These are phyloP conservation scores for Monascus purpureus DNA, from an alignment of 495 filamentous ascomycete species.

Conservation along the genomic window DNA sequence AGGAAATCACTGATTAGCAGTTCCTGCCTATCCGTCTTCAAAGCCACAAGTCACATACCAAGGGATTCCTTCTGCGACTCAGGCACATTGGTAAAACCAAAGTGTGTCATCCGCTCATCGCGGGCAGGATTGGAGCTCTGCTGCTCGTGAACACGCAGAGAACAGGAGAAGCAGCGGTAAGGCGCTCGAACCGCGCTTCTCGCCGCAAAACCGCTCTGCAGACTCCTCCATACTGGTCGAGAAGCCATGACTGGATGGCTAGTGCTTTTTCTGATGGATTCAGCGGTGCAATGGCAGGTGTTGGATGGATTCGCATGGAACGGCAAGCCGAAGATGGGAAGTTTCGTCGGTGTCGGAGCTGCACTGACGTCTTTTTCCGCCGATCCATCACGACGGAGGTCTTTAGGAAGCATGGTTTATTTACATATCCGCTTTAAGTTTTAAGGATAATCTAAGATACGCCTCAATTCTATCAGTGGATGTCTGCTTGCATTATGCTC, in stretches of 20 bases:
- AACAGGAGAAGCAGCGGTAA: conserved; percentile 43
- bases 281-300: not conserved
- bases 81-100: conserved; percentile 81
- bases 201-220: conserved; percentile 19
- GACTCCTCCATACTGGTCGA: conserved; percentile 22
- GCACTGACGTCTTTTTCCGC: too few relatives aligned
- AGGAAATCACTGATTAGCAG: not conserved
- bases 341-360: too few relatives aligned
- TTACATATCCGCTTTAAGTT: too few relatives aligned
- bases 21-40: not conserved
- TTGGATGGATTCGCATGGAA: too few relatives aligned
- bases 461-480: too few relatives aligned
- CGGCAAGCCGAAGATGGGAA: conserved; percentile 5
- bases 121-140: conserved; percentile 17
- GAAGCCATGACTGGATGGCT: conserved; percentile 17
- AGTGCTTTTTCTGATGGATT: too few relatives aligned
- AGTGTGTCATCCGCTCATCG: conserved; percentile 65
- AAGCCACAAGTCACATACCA: conserved; percentile 29
- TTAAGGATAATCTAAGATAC: too few relatives aligned
- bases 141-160: conserved; percentile 29
- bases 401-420: too few relatives aligned
- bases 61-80: conserved; percentile 67
- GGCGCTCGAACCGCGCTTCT: conserved; percentile 15
- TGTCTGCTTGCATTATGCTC: too few relatives aligned
- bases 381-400: too few relatives aligned